Percentiles rank a stretch among this genome's conserved stretches.
phyloP scores from a whole-genome alignment of 768 basidiomycete genomes.

The Boletellus emodensis region DNA sequence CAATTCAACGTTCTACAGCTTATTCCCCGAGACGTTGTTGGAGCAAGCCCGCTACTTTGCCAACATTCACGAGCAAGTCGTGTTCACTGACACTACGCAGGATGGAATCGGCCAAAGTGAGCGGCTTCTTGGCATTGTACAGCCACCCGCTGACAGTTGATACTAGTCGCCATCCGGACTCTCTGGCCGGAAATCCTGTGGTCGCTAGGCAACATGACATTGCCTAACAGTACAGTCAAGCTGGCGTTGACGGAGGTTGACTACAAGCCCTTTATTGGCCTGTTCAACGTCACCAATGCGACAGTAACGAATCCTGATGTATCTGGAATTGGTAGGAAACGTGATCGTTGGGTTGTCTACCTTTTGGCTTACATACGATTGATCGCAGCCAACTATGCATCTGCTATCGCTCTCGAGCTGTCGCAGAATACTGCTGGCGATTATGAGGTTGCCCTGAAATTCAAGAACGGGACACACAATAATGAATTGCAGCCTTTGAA shows the following conservation, averaged over 20 bases:
- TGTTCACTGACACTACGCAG: conserved; percentile 61
- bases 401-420: conserved; percentile 54
- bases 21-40: conserved; percentile 65
- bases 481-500: conserved; percentile 56
- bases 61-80: conserved; percentile 68
- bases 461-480: conserved; percentile 70
- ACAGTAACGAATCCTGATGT: conserved; percentile 56
- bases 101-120: conserved; percentile 70
- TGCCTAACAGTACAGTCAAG: conserved; percentile 69
- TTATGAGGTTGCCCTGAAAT: conserved; percentile 60
- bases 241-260: conserved; percentile 72
- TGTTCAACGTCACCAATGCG: conserved; percentile 78
- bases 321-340: conserved; percentile 57
- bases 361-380: background rate
- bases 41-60: conserved; percentile 72
- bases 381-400: conserved; percentile 60
- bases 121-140: conserved; percentile 24
- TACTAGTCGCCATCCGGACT: conserved; percentile 75
- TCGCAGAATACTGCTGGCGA: conserved; percentile 39
- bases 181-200: conserved; percentile 66
- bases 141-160: background rate
- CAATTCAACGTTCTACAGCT: conserved; percentile 60
- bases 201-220: conserved; percentile 72
- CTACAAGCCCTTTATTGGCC: conserved; percentile 37
- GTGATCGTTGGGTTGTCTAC: background rate